Evolutionary conservation across 1,139 yeast species (phyloP).

Genomic region (Pichia sp.): DNA sequence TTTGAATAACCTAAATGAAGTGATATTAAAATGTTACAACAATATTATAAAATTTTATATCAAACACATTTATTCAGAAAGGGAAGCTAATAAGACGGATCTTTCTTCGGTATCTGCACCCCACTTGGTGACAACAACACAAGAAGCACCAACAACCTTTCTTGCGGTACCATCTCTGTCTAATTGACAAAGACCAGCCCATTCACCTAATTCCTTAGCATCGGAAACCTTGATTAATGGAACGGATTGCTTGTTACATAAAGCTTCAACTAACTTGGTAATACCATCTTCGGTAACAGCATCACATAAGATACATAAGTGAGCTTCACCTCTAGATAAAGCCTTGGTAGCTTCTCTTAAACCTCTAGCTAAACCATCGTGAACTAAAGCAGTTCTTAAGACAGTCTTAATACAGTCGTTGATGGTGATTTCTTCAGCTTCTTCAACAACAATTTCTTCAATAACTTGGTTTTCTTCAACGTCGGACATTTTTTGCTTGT

Average conservation of each 20-base stretch:
- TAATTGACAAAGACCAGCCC: conserved; percentile 99
- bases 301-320: conserved; percentile 95
- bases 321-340: conserved; percentile 95
- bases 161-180: conserved; percentile 99
- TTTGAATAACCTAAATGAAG: too few species aligned
- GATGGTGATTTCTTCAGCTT: conserved; percentile 79
- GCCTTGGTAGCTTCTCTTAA: conserved; percentile 99
- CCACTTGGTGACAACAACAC: conserved; percentile 99
- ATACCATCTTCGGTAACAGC: conserved; percentile 97
- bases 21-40: too few species aligned
- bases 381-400: conserved; percentile 95
- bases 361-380: conserved; percentile 99
- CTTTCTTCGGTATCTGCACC: conserved; percentile 99
- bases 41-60: too few species aligned
- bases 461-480: conserved; percentile 65
- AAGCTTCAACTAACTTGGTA: conserved; percentile 97
- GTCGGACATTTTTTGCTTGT: conserved; percentile 66
- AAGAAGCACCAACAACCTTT: conserved; percentile 99
- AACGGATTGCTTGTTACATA: conserved; percentile 95
- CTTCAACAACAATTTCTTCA: conserved; percentile 79
- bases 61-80: conserved; percentile 65
- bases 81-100: conserved; percentile 92
- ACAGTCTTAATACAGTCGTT: conserved; percentile 99
- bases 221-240: conserved; percentile 99
- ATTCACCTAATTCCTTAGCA: conserved; percentile 99